Base-by-base conservation (phyloP, 176 grass and related monocot species). In the Oropetium thomaeum region DNA sequence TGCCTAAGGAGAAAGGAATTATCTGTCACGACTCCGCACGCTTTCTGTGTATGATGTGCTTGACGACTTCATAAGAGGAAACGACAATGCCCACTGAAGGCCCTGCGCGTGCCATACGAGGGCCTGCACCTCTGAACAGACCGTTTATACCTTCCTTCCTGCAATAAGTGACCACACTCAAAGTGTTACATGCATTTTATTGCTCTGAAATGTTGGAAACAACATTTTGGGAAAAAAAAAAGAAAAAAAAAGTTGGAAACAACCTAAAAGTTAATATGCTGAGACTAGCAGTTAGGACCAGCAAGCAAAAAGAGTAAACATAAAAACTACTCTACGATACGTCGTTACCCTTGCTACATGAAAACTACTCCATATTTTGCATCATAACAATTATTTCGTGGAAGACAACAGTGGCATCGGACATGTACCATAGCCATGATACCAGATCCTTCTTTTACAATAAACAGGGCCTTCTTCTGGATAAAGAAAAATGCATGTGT, bases 21-120 rank as follows among this genome's bases (percentile, higher is more conserved):
- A 17, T 29, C 20, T 37, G 27, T 30, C 15, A 84, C 25, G 66
- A 49, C 1, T 74, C 78, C 57, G 77, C 30, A 6, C 79, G 93
- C 68, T 87, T 93, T 78, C 58, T 54, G 63, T 91, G 88, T 22
- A 97, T 80, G 60, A 91, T 68, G 67, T 92, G 72, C 71, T 98
- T 98, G 55, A 92, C 84, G 44, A 93, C 88, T 87, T 98, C 90
- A 29, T 94, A 98, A 10, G 88, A 92, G 2, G 94, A 97, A 38
- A 93, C 74, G 10, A 98, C 90, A 60, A 98, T 97, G 55, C 91
- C 95, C 60, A 98, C 95, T 4, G 95, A 98, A 41, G 95, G 88
- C 3, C 95, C 95, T 28, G 91, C 81, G 7, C 88, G 86, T 53
- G 77, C 88, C 75, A 97, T 92, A 5, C 91, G 88, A 25, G 95